phyloP scores from a whole-genome alignment of 768 basidiomycete genomes.

The Galerina marginata region DNA sequence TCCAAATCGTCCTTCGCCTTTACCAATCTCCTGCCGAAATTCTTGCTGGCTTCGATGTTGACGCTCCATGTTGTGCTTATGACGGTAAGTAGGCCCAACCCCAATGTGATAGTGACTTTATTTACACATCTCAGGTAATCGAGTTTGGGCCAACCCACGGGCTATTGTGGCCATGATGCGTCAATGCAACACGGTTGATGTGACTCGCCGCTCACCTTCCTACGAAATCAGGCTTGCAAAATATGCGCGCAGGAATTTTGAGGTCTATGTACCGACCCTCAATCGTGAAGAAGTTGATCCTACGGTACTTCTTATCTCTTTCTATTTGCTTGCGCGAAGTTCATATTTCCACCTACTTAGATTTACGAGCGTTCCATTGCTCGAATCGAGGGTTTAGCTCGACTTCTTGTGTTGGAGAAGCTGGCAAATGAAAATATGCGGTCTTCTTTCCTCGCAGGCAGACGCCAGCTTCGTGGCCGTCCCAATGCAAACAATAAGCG shows the following conservation, averaged over 20 bases:
- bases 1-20: constrained; percentile 70
- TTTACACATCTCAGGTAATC: constrained; percentile 35
- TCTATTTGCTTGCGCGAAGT: background rate
- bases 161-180: constrained; percentile 66
- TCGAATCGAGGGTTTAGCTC: constrained; percentile 62
- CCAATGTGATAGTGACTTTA: background rate
- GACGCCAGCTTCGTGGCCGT: too few relatives aligned
- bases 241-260: constrained; percentile 58
- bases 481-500: too few relatives aligned
- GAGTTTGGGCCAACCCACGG: constrained; percentile 63
- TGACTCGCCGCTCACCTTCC: constrained; percentile 66
- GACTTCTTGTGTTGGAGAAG: constrained; percentile 60
- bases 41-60: constrained; percentile 70
- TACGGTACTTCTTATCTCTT: constrained; percentile 42
- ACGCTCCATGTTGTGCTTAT: constrained; percentile 64
- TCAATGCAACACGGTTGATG: constrained; percentile 65
- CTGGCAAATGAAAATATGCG: too few relatives aligned
- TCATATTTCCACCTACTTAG: constrained; percentile 30
- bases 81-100: constrained; percentile 23
- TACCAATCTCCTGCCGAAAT: constrained; percentile 69
- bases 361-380: constrained; percentile 65
- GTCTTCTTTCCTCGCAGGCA: too few relatives aligned
- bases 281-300: constrained; percentile 59
- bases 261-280: constrained; percentile 60
- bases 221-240: constrained; percentile 68